phyloP scores from a whole-genome alignment of 108 stramenopile genomes.

The Skeletonema menzelii region DNA sequence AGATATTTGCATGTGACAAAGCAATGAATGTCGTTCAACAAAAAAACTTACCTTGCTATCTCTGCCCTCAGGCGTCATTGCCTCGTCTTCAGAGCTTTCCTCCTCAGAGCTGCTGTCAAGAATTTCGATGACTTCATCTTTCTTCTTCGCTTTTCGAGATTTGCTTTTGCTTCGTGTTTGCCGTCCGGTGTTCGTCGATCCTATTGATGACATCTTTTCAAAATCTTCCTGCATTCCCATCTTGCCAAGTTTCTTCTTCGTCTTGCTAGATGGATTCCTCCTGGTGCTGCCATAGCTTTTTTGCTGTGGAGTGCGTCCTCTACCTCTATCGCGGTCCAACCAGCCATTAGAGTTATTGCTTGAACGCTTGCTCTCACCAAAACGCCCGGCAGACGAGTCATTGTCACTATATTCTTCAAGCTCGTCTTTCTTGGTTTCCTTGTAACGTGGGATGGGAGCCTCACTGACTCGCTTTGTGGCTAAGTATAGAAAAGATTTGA shows the following conservation, averaged over 20 bases:
- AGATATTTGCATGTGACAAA: not conserved
- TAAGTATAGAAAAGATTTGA: not conserved
- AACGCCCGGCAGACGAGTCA: not conserved
- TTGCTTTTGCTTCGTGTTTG: not conserved
- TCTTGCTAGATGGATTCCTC: not conserved
- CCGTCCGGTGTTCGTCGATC: not conserved
- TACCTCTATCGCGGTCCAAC: not conserved
- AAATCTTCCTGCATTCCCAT: not conserved
- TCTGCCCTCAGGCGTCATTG: not conserved
- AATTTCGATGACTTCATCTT: not conserved
- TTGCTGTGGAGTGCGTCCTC: not conserved
- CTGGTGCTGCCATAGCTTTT: not conserved
- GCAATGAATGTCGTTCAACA: too few relatives aligned
- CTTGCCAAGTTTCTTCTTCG: not conserved
- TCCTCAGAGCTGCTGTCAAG: conserved; percentile 1
- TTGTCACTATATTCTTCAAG: not conserved
- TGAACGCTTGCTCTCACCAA: not conserved
- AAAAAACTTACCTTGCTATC: not conserved
- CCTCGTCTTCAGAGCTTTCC: not conserved
- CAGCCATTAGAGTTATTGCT: not conserved
- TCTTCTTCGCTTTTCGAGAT: not conserved
- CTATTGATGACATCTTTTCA: not conserved
- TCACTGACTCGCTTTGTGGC: not conserved
- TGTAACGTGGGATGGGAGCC: not conserved
- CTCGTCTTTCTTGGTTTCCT: not conserved